Percentiles rank a stretch among this genome's conserved stretches.
These are phyloP conservation scores for Polysphondylium violaceum DNA, from an alignment of 78 protist species.

Conservation along the genomic window DNA sequence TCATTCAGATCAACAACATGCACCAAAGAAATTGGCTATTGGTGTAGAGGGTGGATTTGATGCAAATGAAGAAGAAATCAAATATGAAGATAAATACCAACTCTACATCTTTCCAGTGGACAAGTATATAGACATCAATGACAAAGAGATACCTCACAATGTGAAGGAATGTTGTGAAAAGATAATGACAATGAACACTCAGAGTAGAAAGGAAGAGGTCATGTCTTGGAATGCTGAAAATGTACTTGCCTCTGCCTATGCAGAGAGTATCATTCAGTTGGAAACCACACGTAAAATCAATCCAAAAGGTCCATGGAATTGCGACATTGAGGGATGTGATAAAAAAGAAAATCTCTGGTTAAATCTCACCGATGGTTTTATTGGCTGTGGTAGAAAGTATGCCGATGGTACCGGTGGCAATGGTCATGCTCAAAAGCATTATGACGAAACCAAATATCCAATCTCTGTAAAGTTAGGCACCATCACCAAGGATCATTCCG, in stretches of 20 bases:
- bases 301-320: constrained; percentile 73
- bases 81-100: constrained; percentile 62
- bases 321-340: constrained; percentile 50
- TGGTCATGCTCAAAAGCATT: constrained; percentile 94
- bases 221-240: constrained; percentile 79
- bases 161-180: constrained; percentile 28
- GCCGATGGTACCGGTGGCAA: constrained; percentile 94
- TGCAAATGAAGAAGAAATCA: constrained; percentile 7
- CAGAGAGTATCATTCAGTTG: constrained; percentile 83
- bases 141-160: constrained; percentile 44
- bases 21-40: constrained; percentile 86
- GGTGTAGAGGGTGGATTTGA: constrained; percentile 84
- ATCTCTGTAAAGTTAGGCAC: constrained; percentile 98
- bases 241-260: constrained; percentile 68
- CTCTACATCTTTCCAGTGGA: constrained; percentile 40
- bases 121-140: constrained; percentile 11
- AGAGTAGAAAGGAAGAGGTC: constrained; percentile 16
- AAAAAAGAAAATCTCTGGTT: constrained; percentile 93
- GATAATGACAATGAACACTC: constrained; percentile 20
- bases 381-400: constrained; percentile 93
- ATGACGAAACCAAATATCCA: constrained; percentile 84
- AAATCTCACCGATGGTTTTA: constrained; percentile 92
- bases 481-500: constrained; percentile 88
- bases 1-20: constrained; percentile 39
- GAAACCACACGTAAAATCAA: constrained; percentile 81